Percentiles rank a stretch among this genome's conserved stretches.
phyloP scores from a whole-genome alignment of 192 early-diverging fungal genomes.

The Phlyctochytrium planicorne region DNA sequence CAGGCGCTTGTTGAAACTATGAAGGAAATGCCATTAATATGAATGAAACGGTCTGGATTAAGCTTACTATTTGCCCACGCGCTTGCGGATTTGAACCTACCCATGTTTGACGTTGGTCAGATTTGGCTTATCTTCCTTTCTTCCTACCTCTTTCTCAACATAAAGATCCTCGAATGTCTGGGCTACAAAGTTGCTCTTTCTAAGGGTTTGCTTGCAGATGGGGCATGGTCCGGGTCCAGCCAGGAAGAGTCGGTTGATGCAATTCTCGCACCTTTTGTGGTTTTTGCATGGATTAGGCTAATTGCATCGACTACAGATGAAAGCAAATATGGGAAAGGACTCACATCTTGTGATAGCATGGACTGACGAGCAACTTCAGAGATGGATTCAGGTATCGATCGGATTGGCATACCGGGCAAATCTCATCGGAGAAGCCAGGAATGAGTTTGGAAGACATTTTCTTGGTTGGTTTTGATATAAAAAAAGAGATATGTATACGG shows the following conservation, averaged over 20 bases:
- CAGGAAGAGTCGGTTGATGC: constrained; percentile 81
- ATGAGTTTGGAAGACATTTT: background rate
- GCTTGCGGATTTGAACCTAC: background rate
- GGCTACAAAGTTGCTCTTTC: constrained; percentile 80
- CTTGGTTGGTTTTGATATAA: too few species aligned
- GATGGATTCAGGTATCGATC: constrained; percentile 81
- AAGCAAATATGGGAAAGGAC: constrained; percentile 4
- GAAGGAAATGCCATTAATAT: background rate
- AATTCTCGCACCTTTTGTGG: constrained; percentile 76
- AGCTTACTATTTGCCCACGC: background rate
- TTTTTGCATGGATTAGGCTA: background rate
- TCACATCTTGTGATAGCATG: constrained; percentile 95
- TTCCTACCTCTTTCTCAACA: constrained; percentile 79
- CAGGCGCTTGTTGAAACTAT: constrained; percentile 84
- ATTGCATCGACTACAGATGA: background rate
- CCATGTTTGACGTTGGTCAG: background rate
- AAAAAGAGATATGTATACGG: too few species aligned
- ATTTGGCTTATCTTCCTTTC: background rate
- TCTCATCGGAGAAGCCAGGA: background rate
- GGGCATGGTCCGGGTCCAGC: constrained; percentile 90
- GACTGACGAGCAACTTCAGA: constrained; percentile 86
- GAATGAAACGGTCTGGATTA: background rate
- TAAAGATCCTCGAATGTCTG: constrained; percentile 93
- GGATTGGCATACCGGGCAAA: constrained; percentile 67
- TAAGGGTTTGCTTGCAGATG: constrained; percentile 75